Evolutionary conservation across 768 basidiomycete species (phyloP).

Genomic region (Kwoniella pini): DNA sequence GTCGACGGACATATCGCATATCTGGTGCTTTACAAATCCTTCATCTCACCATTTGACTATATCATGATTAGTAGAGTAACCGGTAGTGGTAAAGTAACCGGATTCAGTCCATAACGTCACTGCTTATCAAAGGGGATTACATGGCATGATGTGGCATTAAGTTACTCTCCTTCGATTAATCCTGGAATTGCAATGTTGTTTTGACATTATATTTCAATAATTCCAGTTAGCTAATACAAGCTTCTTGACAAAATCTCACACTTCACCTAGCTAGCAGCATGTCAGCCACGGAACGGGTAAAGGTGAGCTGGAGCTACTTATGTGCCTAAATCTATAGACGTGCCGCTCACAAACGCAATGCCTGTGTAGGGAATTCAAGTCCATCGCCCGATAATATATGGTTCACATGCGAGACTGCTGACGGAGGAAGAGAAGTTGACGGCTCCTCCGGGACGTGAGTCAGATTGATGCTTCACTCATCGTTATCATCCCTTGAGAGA

Average conservation of each 20-base stretch:
- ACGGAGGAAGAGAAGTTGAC: conserved; percentile 63
- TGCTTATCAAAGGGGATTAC: conserved; percentile 1
- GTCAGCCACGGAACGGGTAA: conserved; percentile 19
- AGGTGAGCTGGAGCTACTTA: conserved; percentile 15
- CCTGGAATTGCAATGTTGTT: too few relatives aligned
- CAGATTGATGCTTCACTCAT: too few relatives aligned
- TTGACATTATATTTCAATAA: background rate
- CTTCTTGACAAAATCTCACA: too few relatives aligned
- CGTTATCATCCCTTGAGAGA: too few relatives aligned
- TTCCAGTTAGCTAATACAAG: background rate
- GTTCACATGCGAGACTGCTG: conserved; percentile 82
- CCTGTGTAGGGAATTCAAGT: conserved; percentile 74
- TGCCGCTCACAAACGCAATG: background rate
- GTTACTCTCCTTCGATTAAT: too few relatives aligned
- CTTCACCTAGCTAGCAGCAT: background rate
- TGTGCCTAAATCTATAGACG: background rate
- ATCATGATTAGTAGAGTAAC: background rate
- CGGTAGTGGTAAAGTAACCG: background rate
- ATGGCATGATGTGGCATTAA: background rate
- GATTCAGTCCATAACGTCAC: conserved; percentile 1
- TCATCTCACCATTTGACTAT: too few relatives aligned
- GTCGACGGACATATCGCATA: too few relatives aligned
- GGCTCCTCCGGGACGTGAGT: conserved; percentile 48
- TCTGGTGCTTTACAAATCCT: too few relatives aligned
- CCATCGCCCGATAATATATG: conserved; percentile 89